Evolutionary conservation across 257 asterid species (phyloP).

Genomic region (Knoxia roxburghii): DNA sequence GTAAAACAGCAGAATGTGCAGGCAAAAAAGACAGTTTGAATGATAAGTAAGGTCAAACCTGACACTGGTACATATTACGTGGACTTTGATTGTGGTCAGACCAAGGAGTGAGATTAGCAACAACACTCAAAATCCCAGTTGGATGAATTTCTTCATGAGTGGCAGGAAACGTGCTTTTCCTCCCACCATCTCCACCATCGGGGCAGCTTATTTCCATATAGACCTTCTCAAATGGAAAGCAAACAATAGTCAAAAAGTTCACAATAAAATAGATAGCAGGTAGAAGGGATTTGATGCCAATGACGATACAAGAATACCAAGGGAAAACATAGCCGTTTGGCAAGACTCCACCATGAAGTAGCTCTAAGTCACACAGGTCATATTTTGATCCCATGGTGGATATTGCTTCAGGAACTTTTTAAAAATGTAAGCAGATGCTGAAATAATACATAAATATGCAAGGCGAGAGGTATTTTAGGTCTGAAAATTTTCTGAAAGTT

Average conservation of each 20-base stretch:
- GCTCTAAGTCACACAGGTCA: no score
- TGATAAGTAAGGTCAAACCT: constrained; percentile 38
- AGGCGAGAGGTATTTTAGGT: neutral
- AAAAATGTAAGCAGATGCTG: neutral
- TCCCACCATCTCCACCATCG: constrained; percentile 93
- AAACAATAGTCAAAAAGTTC: constrained; percentile 2
- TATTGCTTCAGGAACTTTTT: neutral
- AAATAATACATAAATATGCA: neutral
- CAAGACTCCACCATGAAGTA: no score
- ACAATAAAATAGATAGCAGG: neutral
- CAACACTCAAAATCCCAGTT: constrained; percentile 88
- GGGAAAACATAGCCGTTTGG: no score
- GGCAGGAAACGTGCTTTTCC: constrained; percentile 69
- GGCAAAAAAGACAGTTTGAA: neutral
- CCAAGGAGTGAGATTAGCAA: constrained; percentile 96
- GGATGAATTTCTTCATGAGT: constrained; percentile 97
- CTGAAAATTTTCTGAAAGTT: neutral
- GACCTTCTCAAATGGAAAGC: constrained; percentile 29
- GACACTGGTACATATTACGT: constrained; percentile 99
- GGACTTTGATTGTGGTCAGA: constrained; percentile 99
- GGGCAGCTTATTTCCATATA: constrained; percentile 97
- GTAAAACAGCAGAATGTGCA: neutral
- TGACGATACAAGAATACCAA: neutral
- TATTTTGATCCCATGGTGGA: neutral
- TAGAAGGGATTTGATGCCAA: neutral